Percentiles rank a stretch among this genome's conserved stretches.
Conservation (phyloP, 1,139 yeast genomes). For the Saccharomyces hybrid region DNA sequence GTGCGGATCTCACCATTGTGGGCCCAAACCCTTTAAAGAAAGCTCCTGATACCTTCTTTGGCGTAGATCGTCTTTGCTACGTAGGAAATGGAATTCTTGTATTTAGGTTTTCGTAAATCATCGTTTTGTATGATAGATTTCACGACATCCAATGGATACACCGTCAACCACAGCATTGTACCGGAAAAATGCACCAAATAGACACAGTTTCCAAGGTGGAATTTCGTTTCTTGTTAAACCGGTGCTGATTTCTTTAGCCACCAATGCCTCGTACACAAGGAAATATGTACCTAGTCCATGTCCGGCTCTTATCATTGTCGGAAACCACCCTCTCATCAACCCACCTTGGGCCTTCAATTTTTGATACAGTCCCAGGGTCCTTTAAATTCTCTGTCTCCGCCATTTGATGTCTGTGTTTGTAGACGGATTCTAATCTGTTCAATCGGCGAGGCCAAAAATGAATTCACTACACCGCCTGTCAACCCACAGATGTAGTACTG, state of each 20-base stretch:
- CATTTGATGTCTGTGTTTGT: conserved; percentile 63
- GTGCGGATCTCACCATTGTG: conserved; percentile 89
- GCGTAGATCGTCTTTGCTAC: conserved; percentile 49
- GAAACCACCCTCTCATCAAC: conserved; percentile 67
- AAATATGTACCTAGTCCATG: conserved; percentile 87
- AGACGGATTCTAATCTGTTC: conserved; percentile 87
- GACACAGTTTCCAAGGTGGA: conserved; percentile 78
- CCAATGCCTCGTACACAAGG: conserved; percentile 78
- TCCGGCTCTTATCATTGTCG: conserved; percentile 76
- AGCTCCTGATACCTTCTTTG: conserved; percentile 59
- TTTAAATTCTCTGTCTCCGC: conserved; percentile 39
- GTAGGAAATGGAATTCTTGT: conserved; percentile 34
- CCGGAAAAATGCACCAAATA: conserved; percentile 81
- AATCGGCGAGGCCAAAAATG: conserved; percentile 81
- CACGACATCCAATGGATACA: conserved; percentile 79
- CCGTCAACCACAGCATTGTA: conserved; percentile 71
- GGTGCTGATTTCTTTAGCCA: conserved; percentile 46
- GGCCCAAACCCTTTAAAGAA: conserved; percentile 86
- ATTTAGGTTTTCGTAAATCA: conserved; percentile 43
- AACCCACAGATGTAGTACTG: conserved; percentile 79
- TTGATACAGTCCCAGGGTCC: conserved; percentile 79
- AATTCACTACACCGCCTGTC: conserved; percentile 84
- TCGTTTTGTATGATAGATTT: conserved; percentile 86
- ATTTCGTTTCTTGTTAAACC: conserved; percentile 52
- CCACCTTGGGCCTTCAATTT: conserved; percentile 55